Conservation (phyloP, 257 asterid species). For the Fraxinus pennsylvanica region DNA sequence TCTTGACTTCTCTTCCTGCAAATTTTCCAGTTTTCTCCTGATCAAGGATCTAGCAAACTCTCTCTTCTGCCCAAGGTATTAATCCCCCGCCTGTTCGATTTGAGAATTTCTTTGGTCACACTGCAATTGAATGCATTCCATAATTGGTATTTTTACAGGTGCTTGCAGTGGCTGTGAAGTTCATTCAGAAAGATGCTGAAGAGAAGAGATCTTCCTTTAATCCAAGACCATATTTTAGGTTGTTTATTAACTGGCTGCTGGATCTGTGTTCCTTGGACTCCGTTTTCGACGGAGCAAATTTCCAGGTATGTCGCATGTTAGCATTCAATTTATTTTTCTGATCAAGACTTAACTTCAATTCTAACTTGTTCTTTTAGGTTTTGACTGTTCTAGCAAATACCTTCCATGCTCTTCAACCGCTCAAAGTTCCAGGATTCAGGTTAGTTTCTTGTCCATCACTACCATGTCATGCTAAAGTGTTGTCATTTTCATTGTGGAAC, state of each 20-base stretch:
- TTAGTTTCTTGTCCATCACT: slow-evolving; percentile 7
- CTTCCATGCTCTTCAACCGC: slow-evolving; percentile 96
- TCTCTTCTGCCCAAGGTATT: slow-evolving; percentile 85
- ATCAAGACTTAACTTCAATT: slow-evolving; percentile 2
- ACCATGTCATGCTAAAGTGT: background rate
- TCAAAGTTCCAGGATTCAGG: slow-evolving; percentile 98
- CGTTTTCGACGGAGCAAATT: slow-evolving; percentile 90
- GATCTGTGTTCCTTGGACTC: slow-evolving; percentile 92
- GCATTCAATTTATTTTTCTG: slow-evolving; percentile 1
- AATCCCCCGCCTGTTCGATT: slow-evolving; percentile 1
- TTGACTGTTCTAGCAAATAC: slow-evolving; percentile 84
- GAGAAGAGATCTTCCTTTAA: slow-evolving; percentile 69
- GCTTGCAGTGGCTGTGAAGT: slow-evolving; percentile 79
- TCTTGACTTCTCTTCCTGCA: slow-evolving; percentile 19
- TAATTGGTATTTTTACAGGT: slow-evolving; percentile 49
- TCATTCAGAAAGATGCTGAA: slow-evolving; percentile 82
- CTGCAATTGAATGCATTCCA: slow-evolving; percentile 14
- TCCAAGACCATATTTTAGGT: slow-evolving; percentile 90
- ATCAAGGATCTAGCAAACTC: slow-evolving; percentile 74
- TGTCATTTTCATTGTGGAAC: background rate
- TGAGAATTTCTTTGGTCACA: background rate
- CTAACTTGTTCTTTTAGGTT: slow-evolving; percentile 46
- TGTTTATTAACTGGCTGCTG: slow-evolving; percentile 85
- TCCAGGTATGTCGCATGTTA: slow-evolving; percentile 53
- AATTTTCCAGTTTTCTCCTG: slow-evolving; percentile 75